These are phyloP conservation scores for Ascochyta viciae-villosae DNA, from an alignment of 2,329 filamentous ascomycete genomes.

Conservation along the genomic window DNA sequence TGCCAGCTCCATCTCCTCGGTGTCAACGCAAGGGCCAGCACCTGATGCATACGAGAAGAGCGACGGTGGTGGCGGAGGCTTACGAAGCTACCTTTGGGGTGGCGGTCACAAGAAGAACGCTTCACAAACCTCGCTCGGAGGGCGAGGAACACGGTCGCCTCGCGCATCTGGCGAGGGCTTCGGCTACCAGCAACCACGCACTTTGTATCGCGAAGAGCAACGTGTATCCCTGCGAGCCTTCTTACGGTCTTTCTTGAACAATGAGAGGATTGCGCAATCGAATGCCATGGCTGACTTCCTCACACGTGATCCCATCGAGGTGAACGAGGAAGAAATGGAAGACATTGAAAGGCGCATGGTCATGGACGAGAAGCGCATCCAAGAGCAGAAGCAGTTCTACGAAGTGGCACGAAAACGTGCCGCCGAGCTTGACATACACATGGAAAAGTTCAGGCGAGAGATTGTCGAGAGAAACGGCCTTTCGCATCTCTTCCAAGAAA, in stretches of 20 bases:
- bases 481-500: conserved; percentile 90
- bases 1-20: conserved; percentile 79
- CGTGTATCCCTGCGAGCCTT: conserved; percentile 91
- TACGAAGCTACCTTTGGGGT: conserved; percentile 54
- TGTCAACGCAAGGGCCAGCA: conserved; percentile 69
- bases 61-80: conserved; percentile 49
- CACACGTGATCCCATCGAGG: conserved; percentile 71
- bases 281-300: conserved; percentile 87
- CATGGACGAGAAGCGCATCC: conserved; percentile 85
- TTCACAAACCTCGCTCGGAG: conserved; percentile 50
- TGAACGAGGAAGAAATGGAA: conserved; percentile 81
- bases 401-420: conserved; percentile 92
- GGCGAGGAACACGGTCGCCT: conserved; percentile 33
- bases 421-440: conserved; percentile 93
- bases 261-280: conserved; percentile 81
- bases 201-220: conserved; percentile 86
- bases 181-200: conserved; percentile 52
- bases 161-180: conserved; percentile 43
- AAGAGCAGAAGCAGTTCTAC: conserved; percentile 94
- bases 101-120: conserved; percentile 51
- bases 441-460: conserved; percentile 79
- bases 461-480: conserved; percentile 82
- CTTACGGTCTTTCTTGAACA: conserved; percentile 83
- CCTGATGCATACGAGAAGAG: conserved; percentile 46
- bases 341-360: conserved; percentile 82